A percentile compares a stretch with the other conserved stretches of the same genome.
Conservation (phyloP, 169 alveolate species). For the Eimeria brunetti region DNA sequence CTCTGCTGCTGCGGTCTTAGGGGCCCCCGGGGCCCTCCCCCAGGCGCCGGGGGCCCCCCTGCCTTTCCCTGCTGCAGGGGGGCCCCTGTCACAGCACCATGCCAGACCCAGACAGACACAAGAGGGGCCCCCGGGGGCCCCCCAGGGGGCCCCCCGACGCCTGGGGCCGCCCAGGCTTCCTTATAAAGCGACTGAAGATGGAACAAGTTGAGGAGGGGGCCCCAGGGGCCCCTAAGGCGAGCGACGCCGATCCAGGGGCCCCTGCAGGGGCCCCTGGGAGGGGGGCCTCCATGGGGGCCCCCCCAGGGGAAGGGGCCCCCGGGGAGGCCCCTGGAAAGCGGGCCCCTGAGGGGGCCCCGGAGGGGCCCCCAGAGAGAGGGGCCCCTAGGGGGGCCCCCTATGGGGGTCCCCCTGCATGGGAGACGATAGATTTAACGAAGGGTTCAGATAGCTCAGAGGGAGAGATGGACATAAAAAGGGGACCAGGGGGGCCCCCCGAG, state of each 20-base stretch:
- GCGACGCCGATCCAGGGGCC: not conserved
- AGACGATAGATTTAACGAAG: not conserved
- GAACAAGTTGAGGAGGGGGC: not conserved
- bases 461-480: not conserved
- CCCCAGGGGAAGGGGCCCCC: not conserved
- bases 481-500: not conserved
- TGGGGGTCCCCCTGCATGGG: not conserved
- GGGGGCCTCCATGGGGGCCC: too few relatives aligned
- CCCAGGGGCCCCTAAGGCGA: constrained; percentile 3
- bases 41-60: constrained; percentile 1
- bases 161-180: constrained; percentile 7
- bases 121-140: constrained; percentile 33
- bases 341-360: not conserved
- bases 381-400: not conserved
- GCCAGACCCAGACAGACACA: not conserved
- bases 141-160: not conserved
- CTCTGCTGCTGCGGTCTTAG: not conserved
- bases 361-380: not conserved
- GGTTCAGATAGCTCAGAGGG: constrained; percentile 38
- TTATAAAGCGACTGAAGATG: not conserved
- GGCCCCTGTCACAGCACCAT: not conserved
- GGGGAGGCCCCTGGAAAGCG: constrained; percentile 26
- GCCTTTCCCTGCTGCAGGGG: not conserved
- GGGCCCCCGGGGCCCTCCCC: not conserved
- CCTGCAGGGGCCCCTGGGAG: not conserved